These are phyloP conservation scores for Phialophora tarda DNA, from an alignment of 2,329 filamentous ascomycete species.

Conservation along the genomic window DNA sequence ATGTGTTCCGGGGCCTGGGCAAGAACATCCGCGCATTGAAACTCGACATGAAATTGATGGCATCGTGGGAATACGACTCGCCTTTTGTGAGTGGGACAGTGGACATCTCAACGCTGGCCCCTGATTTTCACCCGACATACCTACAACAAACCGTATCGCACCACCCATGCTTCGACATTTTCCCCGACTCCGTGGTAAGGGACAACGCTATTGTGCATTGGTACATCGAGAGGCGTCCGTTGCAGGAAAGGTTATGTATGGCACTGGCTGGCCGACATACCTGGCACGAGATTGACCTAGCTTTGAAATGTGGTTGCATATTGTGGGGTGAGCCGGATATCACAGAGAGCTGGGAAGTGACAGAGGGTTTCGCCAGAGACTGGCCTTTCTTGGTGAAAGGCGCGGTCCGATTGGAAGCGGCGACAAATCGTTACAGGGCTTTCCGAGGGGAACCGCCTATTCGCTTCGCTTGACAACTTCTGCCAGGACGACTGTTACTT, in stretches of 20 bases:
- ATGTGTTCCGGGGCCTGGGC: conserved; percentile 45
- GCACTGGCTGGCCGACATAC: conserved; percentile 25
- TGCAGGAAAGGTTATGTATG: conserved; percentile 26
- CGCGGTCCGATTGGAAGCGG: conserved; percentile 43
- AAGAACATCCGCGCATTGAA: conserved; percentile 43
- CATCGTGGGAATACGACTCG: conserved; percentile 12
- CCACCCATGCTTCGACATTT: conserved; percentile 50
- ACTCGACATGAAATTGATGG: conserved; percentile 22
- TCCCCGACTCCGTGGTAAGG: conserved; percentile 47
- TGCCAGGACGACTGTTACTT: not conserved
- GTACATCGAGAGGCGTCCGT: conserved; percentile 5
- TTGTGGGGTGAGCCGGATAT: conserved; percentile 50
- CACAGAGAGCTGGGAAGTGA: conserved; percentile 48
- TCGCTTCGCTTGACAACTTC: conserved; percentile 13
- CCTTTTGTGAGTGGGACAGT: conserved; percentile 25
- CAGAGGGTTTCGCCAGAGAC: conserved; percentile 45
- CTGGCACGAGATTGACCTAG: conserved; percentile 29
- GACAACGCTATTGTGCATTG: conserved; percentile 44
- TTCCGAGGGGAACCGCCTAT: conserved; percentile 44
- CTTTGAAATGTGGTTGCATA: conserved; percentile 34
- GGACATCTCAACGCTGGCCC: conserved; percentile 37
- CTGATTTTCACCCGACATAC: conserved; percentile 46
- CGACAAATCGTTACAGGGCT: conserved; percentile 47
- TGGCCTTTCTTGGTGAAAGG: conserved; percentile 48
- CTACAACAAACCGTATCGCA: conserved; percentile 48